Evolutionary conservation across 345 rosid species (phyloP), one percentile per base, ranked within the genome.

Genomic region (Salix caprea): DNA sequence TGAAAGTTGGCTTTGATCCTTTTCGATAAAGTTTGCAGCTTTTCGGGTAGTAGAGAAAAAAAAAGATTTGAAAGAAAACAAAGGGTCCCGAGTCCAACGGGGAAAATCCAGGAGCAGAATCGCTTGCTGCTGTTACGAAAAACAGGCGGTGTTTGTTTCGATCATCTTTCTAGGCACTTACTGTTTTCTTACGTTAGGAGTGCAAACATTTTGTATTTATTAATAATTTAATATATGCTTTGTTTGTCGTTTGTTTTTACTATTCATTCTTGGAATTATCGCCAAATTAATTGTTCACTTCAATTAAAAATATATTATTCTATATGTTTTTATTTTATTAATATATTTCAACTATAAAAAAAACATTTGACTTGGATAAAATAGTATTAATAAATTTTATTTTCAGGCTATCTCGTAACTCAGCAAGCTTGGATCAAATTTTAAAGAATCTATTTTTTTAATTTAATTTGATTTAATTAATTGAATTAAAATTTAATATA

Each of bases 1-100:
- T 21, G 61, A 72, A 67, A 67, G 18, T 14, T 14, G 19, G 37
- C 37, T 74, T 32, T 4, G 21, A 26, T n/a, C 42, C 30, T 28
- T 24, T 11, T 56, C 30, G 72, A 26, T 37, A 71, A 54, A 65
- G 48, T 65, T 72, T 70, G 69, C 80, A 67, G 74, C 72, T 75
- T 42, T 66, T 69, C 11, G 70, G 67, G 54, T 67, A 37, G 37
- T 0, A 66, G 19, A 23, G 66, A 40, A 46, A 42, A 76, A 34
- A 50, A 30, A 18, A 8, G 1, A 21, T 36, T 13, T 36, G 37
- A 54, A 34, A 30, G 24, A 18, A 67, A 37, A 68, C 42, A 30
- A 30, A 56, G 42, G 21, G 52, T 81, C 83, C 86, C 94, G 94
- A 87, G 88, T 90, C 91, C 80, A 23, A 40, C 79, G 96, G 92